A percentile compares a stretch with the other conserved stretches of the same genome.
Evolutionary conservation across 179 eudicot genomes (phyloP).

Genomic region (Heliamphora pulchella): DNA sequence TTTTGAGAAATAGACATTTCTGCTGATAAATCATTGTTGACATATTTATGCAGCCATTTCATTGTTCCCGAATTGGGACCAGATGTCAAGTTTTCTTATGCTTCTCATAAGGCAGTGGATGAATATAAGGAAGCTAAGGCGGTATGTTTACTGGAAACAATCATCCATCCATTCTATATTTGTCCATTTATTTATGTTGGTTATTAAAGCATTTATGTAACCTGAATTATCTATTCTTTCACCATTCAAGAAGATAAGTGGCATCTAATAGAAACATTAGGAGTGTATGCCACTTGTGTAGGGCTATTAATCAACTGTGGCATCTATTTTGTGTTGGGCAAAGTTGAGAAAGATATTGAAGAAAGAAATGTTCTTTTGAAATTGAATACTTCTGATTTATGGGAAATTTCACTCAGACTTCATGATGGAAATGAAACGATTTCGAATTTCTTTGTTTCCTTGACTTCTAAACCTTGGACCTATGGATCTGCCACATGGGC

Average conservation of each 20-base stretch:
- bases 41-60: conserved; percentile 52
- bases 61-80: conserved; percentile 82
- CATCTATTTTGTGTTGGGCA: background rate
- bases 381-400: background rate
- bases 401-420: background rate
- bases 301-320: background rate
- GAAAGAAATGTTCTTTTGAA: too few species aligned
- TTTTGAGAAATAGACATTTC: background rate
- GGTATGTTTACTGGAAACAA: conserved; percentile 28
- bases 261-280: background rate
- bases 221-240: background rate
- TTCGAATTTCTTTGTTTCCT: background rate
- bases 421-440: background rate
- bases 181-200: background rate
- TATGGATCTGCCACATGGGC: background rate
- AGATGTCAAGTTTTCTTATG: conserved; percentile 56
- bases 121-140: conserved; percentile 81
- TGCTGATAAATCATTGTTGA: conserved; percentile 13
- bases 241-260: background rate
- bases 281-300: background rate
- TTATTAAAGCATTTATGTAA: background rate
- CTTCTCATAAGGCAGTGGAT: conserved; percentile 67
- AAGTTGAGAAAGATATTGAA: background rate
- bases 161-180: background rate
- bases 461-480: background rate